phyloP scores from a whole-genome alignment of 805 yeast species.

The Monosporozyma aerobia region DNA sequence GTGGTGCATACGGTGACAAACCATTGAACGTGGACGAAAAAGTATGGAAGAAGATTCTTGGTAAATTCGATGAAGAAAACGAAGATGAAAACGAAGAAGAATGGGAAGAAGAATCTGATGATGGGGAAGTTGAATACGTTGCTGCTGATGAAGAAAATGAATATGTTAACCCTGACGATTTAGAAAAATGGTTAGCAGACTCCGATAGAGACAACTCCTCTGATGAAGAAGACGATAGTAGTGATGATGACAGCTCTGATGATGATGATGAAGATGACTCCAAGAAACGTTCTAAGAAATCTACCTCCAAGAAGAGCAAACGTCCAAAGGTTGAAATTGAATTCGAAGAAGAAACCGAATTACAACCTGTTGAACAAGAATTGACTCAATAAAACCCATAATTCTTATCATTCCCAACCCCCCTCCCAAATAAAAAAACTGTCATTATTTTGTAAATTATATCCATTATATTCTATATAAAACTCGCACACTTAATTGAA shows the following conservation, averaged over 20 bases:
- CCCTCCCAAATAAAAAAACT: neutral
- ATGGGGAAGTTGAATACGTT: slow-evolving; percentile 79
- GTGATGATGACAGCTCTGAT: slow-evolving; percentile 9
- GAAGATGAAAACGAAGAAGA: slow-evolving; percentile 42
- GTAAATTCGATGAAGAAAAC: slow-evolving; percentile 59
- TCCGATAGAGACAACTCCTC: slow-evolving; percentile 31
- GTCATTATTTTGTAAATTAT: slow-evolving; percentile 1
- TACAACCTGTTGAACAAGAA: slow-evolving; percentile 28
- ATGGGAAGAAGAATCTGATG: slow-evolving; percentile 45
- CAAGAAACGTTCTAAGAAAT: slow-evolving; percentile 32
- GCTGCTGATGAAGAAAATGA: slow-evolving; percentile 86
- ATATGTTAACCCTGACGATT: slow-evolving; percentile 84
- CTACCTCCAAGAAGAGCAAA: slow-evolving; percentile 35
- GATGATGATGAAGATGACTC: slow-evolving; percentile 33
- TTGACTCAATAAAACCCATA: slow-evolving; percentile 12
- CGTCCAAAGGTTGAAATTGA: slow-evolving; percentile 75
- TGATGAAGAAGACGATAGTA: slow-evolving; percentile 17
- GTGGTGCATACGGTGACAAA: slow-evolving; percentile 97
- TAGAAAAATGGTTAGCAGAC: slow-evolving; percentile 77
- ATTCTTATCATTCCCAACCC: neutral
- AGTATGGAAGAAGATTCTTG: slow-evolving; percentile 90
- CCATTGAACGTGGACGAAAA: slow-evolving; percentile 94
- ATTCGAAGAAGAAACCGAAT: slow-evolving; percentile 58
- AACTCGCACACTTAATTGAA: neutral
- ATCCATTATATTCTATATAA: neutral